Evolutionary conservation across 352 stramenopile genomes (phyloP).

Genomic region (Phytophthora crassamura): DNA sequence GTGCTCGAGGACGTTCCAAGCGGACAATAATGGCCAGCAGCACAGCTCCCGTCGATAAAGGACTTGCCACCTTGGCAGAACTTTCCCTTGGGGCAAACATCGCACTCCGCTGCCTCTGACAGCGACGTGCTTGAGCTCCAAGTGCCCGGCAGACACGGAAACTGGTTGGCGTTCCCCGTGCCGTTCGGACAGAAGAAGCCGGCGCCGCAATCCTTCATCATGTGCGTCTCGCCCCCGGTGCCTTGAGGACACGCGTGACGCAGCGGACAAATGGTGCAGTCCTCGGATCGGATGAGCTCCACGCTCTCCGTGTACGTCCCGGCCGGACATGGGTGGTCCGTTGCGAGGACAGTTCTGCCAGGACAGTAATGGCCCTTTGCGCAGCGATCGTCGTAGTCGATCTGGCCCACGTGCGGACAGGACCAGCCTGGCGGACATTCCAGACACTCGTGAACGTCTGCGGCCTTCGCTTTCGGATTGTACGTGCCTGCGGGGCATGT

Average conservation of each 20-base stretch:
- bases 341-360: constrained; percentile 57
- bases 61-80: constrained; percentile 89
- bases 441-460: constrained; percentile 65
- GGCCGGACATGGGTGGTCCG: constrained; percentile 69
- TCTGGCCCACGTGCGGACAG: constrained; percentile 75
- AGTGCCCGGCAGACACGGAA: constrained; percentile 84
- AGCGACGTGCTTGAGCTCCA: constrained; percentile 86
- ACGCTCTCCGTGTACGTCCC: constrained; percentile 76
- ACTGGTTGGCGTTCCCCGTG: constrained; percentile 71
- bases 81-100: constrained; percentile 80
- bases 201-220: constrained; percentile 71
- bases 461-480: constrained; percentile 60
- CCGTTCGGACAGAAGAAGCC: constrained; percentile 88
- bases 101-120: constrained; percentile 68
- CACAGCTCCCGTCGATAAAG: constrained; percentile 74
- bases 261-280: constrained; percentile 83
- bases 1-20: constrained; percentile 69
- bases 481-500: constrained; percentile 80
- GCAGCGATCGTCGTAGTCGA: constrained; percentile 66
- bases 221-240: constrained; percentile 72
- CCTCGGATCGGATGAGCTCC: constrained; percentile 67
- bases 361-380: constrained; percentile 79
- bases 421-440: constrained; percentile 76
- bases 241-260: constrained; percentile 75
- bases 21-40: constrained; percentile 90